These are phyloP conservation scores for Lentinula detonsa DNA, from an alignment of 768 basidiomycete genomes.

Conservation along the genomic window DNA sequence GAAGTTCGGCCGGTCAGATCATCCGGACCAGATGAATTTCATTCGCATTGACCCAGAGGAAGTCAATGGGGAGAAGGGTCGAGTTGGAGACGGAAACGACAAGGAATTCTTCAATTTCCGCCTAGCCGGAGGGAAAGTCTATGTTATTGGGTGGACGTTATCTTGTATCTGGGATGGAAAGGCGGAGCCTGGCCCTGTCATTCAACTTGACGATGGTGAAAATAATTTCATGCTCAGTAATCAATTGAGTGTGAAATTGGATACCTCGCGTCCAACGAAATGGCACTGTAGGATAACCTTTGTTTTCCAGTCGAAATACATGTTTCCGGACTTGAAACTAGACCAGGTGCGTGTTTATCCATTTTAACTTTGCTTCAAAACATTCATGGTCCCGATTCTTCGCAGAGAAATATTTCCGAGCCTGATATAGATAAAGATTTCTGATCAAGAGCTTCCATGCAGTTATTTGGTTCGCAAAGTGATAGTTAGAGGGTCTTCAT, in stretches of 20 bases:
- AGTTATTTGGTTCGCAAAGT: too few species aligned
- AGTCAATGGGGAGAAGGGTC: not conserved
- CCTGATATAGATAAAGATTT: not conserved
- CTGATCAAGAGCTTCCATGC: not conserved
- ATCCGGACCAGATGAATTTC: constrained; percentile 10
- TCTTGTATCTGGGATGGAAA: constrained; percentile 15
- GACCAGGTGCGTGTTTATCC: not conserved
- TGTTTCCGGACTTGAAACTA: constrained; percentile 12
- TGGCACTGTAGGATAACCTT: constrained; percentile 14
- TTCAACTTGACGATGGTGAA: constrained; percentile 10
- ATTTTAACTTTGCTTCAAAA: not conserved
- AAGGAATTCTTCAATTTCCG: constrained; percentile 7
- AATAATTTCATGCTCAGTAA: constrained; percentile 12
- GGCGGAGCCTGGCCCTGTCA: constrained; percentile 7
- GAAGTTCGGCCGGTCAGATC: not conserved
- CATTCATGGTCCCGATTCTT: too few species aligned
- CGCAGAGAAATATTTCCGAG: not conserved
- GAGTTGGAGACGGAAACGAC: not conserved
- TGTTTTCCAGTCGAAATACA: constrained; percentile 11
- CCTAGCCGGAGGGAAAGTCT: constrained; percentile 10
- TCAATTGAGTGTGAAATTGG: constrained; percentile 10
- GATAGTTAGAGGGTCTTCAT: too few species aligned
- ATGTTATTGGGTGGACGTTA: constrained; percentile 14
- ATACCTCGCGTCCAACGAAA: constrained; percentile 8
- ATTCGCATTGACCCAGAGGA: not conserved